phyloP scores from a whole-genome alignment of 805 yeast genomes.

The Candida andamanensis region DNA sequence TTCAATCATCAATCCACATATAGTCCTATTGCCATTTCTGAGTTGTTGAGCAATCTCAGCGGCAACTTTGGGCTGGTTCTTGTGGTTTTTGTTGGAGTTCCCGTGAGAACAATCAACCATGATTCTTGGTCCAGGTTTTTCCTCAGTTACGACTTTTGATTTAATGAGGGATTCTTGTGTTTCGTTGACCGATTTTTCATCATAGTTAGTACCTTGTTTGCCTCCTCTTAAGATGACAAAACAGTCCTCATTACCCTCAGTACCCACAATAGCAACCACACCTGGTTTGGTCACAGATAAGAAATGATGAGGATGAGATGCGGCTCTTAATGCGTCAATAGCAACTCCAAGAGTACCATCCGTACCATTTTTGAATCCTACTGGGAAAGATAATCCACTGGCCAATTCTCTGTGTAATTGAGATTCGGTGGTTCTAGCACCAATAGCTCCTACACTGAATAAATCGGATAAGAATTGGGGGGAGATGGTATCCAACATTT shows the following conservation, averaged over 20 bases:
- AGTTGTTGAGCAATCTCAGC: conserved; percentile 77
- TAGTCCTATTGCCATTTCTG: conserved; percentile 67
- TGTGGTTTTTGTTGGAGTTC: conserved; percentile 89
- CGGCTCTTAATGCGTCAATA: conserved; percentile 89
- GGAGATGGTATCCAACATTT: conserved; percentile 96
- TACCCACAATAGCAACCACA: conserved; percentile 91
- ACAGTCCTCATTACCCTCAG: conserved; percentile 92
- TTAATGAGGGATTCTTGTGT: conserved; percentile 61
- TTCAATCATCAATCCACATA: conserved; percentile 95
- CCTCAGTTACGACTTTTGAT: conserved; percentile 20
- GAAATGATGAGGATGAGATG: conserved; percentile 89
- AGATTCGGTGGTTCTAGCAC: conserved; percentile 98
- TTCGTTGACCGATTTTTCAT: conserved; percentile 65
- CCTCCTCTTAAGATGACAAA: conserved; percentile 96
- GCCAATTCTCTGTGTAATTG: conserved; percentile 97
- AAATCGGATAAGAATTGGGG: conserved; percentile 93
- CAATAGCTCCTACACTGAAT: conserved; percentile 93
- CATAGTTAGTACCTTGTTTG: conserved; percentile 89
- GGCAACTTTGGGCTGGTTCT: conserved; percentile 93
- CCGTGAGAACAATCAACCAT: conserved; percentile 99
- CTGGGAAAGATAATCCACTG: conserved; percentile 97
- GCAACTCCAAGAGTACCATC: conserved; percentile 94
- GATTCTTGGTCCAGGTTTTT: conserved; percentile 47
- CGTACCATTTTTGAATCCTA: conserved; percentile 98
- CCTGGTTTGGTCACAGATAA: conserved; percentile 98